phyloP scores from a whole-genome alignment of 441 rosid species.

The Erodium trifolium region DNA sequence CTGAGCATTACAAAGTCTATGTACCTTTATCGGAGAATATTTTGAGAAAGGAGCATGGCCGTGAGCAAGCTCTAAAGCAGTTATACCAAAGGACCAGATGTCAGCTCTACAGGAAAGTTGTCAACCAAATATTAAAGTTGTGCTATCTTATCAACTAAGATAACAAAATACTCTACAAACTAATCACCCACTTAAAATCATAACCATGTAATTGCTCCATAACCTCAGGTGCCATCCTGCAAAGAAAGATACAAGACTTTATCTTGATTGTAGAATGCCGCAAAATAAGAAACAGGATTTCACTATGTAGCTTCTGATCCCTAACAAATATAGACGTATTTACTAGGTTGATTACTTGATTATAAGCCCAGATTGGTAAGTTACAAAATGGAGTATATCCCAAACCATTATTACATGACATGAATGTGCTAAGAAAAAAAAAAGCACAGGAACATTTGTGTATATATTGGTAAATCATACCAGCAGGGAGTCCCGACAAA shows the following conservation, averaged over 20 bases:
- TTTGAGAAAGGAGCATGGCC: no score
- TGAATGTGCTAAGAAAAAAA: conserved; percentile 1
- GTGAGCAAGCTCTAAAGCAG: conserved; percentile 49
- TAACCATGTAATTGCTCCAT: conserved; percentile 98
- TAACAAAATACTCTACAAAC: conserved; percentile 13
- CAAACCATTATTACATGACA: not conserved
- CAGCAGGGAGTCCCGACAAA: conserved; percentile 99
- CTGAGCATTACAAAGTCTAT: conserved; percentile 11
- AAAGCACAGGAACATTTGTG: not conserved
- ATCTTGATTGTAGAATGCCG: not conserved
- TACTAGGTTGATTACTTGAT: not conserved
- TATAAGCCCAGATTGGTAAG: not conserved
- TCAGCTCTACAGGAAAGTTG: conserved; percentile 66
- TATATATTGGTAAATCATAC: conserved; percentile 33
- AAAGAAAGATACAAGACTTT: conserved; percentile 7
- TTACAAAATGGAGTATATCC: not conserved
- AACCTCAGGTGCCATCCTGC: conserved; percentile 53
- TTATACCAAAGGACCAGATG: conserved; percentile 98
- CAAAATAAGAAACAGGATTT: not conserved
- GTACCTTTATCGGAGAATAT: conserved; percentile 95
- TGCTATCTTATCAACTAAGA: conserved; percentile 15
- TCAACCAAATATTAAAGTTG: conserved; percentile 24
- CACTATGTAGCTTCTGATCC: not conserved
- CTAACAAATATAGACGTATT: not conserved
- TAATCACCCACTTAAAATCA: conserved; percentile 73